Conservation (phyloP, 805 yeast species). For the Wickerhamomyces hampshirensis region DNA sequence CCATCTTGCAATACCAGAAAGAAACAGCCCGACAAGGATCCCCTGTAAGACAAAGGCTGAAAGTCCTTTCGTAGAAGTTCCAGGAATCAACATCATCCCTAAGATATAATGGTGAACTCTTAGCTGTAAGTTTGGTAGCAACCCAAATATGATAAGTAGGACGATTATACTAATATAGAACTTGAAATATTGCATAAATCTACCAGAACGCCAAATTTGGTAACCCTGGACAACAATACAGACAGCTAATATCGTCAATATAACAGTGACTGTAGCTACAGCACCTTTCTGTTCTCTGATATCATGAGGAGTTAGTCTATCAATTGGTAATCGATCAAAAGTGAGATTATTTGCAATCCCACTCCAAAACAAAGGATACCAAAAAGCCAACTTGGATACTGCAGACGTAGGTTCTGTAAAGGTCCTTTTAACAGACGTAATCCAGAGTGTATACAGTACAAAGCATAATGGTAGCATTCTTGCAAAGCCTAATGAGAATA, state of each 20-base stretch:
- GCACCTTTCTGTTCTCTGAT: conserved; percentile 76
- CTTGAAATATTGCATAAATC: conserved; percentile 52
- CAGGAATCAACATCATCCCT: conserved; percentile 75
- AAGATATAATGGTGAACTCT: conserved; percentile 80
- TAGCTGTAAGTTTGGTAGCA: conserved; percentile 63
- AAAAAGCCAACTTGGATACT: conserved; percentile 34
- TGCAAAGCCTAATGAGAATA: conserved; percentile 67
- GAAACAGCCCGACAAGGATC: conserved; percentile 68
- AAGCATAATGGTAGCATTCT: conserved; percentile 73
- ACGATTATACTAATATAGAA: conserved; percentile 45
- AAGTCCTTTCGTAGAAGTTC: conserved; percentile 70
- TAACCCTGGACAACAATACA: conserved; percentile 73
- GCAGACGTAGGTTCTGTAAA: conserved; percentile 37
- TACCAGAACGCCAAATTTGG: conserved; percentile 74
- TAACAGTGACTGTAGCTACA: conserved; percentile 50
- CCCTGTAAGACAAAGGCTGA: conserved; percentile 80
- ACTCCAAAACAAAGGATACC: conserved; percentile 82
- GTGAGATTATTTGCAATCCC: conserved; percentile 84
- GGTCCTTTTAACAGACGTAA: conserved; percentile 46
- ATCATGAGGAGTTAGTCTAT: conserved; percentile 70
- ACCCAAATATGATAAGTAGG: conserved; percentile 40
- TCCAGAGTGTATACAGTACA: conserved; percentile 68
- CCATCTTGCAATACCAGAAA: conserved; percentile 90
- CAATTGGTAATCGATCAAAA: conserved; percentile 85
- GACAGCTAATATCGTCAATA: conserved; percentile 40